Evolutionary conservation across 2,329 filamentous ascomycete genomes (phyloP).

Genomic region (Tolypocladium pustulatum): DNA sequence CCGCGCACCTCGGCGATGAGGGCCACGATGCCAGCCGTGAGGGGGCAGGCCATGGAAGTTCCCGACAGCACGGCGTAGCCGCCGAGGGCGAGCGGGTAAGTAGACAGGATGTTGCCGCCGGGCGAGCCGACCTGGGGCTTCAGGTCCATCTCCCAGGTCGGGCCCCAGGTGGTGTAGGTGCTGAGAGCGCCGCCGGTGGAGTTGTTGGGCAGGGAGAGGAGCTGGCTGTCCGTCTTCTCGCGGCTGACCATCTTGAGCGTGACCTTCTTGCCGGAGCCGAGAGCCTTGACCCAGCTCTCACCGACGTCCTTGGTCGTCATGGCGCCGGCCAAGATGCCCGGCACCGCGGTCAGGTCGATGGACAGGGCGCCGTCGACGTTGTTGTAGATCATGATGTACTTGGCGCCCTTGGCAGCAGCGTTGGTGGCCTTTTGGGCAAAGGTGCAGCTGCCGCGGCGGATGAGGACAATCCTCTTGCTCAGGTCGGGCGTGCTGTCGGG

Average conservation of each 20-base stretch:
- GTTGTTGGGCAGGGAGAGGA: constrained; percentile 16
- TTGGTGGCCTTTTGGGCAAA: constrained; percentile 44
- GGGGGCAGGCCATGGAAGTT: constrained; percentile 51
- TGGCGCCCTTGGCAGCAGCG: constrained; percentile 42
- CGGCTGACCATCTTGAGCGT: constrained; percentile 33
- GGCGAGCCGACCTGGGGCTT: constrained; percentile 47
- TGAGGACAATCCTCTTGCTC: constrained; percentile 44
- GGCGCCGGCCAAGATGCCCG: constrained; percentile 23
- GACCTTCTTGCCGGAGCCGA: constrained; percentile 33
- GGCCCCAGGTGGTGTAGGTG: constrained; percentile 48
- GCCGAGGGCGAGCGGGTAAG: constrained; percentile 35
- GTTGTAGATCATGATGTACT: constrained; percentile 54
- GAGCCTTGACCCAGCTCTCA: constrained; percentile 28
- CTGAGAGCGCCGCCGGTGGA: constrained; percentile 40
- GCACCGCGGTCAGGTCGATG: constrained; percentile 20
- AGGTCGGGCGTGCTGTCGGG: constrained; percentile 46
- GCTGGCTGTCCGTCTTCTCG: constrained; percentile 17
- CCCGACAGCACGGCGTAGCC: constrained; percentile 43
- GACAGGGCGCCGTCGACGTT: constrained; percentile 25
- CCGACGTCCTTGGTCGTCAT: constrained; percentile 33
- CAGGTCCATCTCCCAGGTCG: constrained; percentile 45
- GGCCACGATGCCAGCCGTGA: constrained; percentile 43
- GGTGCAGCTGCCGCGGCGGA: constrained; percentile 47
- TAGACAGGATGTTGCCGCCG: constrained; percentile 48
- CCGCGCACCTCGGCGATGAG: constrained; percentile 41